phyloP scores from a whole-genome alignment of 164 flowering plant species.

The Vitis rotundifolia region DNA sequence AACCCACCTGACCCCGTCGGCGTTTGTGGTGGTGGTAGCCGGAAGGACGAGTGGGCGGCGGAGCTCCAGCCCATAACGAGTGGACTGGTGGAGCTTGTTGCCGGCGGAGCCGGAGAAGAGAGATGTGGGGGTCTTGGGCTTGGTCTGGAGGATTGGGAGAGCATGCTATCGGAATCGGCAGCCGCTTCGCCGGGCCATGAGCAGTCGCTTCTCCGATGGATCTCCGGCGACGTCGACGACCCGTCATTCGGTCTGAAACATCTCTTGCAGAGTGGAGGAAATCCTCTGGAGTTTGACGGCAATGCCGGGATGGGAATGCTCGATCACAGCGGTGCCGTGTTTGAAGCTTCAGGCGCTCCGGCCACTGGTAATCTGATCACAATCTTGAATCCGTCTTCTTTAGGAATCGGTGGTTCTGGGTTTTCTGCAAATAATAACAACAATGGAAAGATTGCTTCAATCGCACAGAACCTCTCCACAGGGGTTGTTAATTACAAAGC shows the following conservation, averaged over 20 bases:
- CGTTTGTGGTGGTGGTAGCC: not conserved
- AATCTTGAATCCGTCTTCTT: not conserved
- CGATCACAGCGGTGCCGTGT: constrained; percentile 17
- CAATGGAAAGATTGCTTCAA: constrained; percentile 14
- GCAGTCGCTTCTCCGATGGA: constrained; percentile 29
- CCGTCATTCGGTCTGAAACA: constrained; percentile 23
- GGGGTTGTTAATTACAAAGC: constrained; percentile 10
- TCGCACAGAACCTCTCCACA: not conserved
- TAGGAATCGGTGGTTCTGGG: too few relatives aligned
- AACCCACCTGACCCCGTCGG: not conserved
- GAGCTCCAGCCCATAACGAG: constrained; percentile 26
- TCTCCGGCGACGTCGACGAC: constrained; percentile 37
- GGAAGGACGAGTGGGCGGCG: constrained; percentile 27
- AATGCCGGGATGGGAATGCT: constrained; percentile 25
- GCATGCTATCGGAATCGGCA: constrained; percentile 22
- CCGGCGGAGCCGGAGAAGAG: not conserved
- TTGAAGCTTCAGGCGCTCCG: constrained; percentile 9
- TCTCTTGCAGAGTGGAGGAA: constrained; percentile 21
- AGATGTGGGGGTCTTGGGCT: constrained; percentile 19
- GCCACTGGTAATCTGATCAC: not conserved
- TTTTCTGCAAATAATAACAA: not conserved
- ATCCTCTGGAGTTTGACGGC: constrained; percentile 20
- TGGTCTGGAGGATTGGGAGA: constrained; percentile 41
- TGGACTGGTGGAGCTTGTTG: constrained; percentile 14
- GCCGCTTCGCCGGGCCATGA: constrained; percentile 30